Base-by-base conservation (phyloP, 2,329 filamentous ascomycete species). In the Blumeria hordei region DNA sequence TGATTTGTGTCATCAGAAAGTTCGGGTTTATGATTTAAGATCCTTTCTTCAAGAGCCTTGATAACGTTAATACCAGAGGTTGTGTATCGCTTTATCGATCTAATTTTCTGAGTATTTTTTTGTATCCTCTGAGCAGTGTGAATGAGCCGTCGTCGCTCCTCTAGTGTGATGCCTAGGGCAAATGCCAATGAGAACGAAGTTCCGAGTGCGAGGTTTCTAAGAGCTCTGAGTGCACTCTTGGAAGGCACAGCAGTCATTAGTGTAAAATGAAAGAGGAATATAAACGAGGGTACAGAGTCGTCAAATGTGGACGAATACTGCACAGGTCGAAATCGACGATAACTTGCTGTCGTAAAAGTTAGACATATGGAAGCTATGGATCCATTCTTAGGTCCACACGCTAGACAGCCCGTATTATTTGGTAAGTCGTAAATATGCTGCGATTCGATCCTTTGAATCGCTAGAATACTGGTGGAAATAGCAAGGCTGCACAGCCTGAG, bases 81-180 rank as follows among this genome's bases (percentile, higher is more conserved):
- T 49, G 68, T 65, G 58, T 72, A 72, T 14, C 64, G 62, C 50
- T 63, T 67, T 10, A 68, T 66, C 4, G 68, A 69, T 56, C 71
- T 74, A 9, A 77, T 62, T 56, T 70, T 75, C 55, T 72, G 67
- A 21, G 71, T 73, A 67, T 78, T 78, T 3, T 73, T 69, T 37
- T 75, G 68, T 14, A 73, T 72, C 18, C 72, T 67, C 47, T 69
- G 68, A 36, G 74, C 70, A 47, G 74, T 68, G 55, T 72, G 72
- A 58, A 77, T 72, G 32, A 74, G 71, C 56, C 74, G 72, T 57
- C 75, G 70, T 51, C 74, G 73, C 64, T 78, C 75, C 64, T 78
- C 75, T 56, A 75, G 69, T 55, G 78, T 67, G 32, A 75, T 63
- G 7, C 63, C 65, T 47, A 62, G 58, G 14, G 61, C 61, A 57